A percentile compares a stretch with the other conserved stretches of the same genome.
Evolutionary conservation across 202 grass and related monocot genomes (phyloP).

Genomic region (Tripidium arundinaceum): DNA sequence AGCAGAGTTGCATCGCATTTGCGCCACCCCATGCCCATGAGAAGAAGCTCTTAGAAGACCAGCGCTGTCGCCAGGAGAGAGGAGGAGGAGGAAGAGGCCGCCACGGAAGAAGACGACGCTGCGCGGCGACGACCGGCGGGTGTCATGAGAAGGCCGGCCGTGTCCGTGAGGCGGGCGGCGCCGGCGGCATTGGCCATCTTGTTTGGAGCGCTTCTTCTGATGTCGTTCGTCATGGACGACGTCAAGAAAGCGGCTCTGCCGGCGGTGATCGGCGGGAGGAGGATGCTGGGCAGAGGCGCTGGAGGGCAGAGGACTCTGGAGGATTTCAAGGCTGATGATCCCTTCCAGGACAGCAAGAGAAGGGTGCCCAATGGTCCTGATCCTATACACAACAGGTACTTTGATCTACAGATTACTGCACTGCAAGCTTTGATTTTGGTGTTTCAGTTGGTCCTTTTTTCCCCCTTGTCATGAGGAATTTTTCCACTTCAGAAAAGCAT

Average conservation of each 20-base stretch:
- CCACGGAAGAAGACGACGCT: not conserved
- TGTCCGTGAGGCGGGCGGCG: constrained; percentile 27
- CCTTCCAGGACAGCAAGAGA: constrained; percentile 64
- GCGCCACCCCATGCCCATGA: constrained; percentile 34
- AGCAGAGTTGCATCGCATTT: constrained; percentile 29
- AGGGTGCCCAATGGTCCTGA: constrained; percentile 94
- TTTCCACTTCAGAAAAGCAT: not conserved
- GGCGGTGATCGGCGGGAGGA: constrained; percentile 43
- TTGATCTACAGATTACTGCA: constrained; percentile 15
- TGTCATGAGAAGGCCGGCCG: constrained; percentile 37
- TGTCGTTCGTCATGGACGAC: constrained; percentile 31
- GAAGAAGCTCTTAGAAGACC: constrained; percentile 26
- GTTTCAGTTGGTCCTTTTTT: not conserved
- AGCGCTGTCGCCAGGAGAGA: not conserved
- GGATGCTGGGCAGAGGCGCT: constrained; percentile 17
- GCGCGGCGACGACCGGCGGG: not conserved
- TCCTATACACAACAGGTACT: constrained; percentile 95
- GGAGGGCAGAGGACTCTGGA: constrained; percentile 23
- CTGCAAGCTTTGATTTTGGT: not conserved
- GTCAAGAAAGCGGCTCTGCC: not conserved
- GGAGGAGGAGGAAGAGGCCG: not conserved
- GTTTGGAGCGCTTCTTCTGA: constrained; percentile 35
- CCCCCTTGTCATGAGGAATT: not conserved
- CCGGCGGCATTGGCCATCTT: constrained; percentile 29
- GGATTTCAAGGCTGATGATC: constrained; percentile 34